Base-by-base conservation (phyloP, 345 rosid genomes). In the Clarkia xantiana region DNA sequence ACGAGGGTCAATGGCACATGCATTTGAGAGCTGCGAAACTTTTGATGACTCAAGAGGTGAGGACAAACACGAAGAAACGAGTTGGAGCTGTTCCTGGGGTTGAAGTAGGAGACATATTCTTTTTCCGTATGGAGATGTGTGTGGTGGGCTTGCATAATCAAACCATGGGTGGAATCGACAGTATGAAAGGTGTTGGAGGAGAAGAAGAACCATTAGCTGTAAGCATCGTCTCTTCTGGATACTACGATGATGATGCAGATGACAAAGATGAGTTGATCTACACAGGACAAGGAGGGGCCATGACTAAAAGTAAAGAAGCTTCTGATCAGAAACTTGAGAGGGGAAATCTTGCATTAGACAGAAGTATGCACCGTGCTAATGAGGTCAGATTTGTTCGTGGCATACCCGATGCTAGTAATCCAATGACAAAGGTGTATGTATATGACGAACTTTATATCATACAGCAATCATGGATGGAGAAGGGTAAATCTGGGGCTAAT, bases 301-400 rank as follows among this genome's bases (percentile, higher is more conserved):
- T 65, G 61, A 67, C 63, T 39, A 59, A 38, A 5, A 50, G 71
- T 49, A 63, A 66, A 58, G 60, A 57, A 60, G 63, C 54, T 3
- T 62, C 74, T 36, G 96, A 86, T 74, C 96, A 86, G 74, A 78
- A 86, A 64, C 94, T 86, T 50, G 96, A 72, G 63, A 78, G 81
- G 65, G 96, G 96, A 16, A 86, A 86, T 72, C 90, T 86, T 61
- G 96, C 96, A 40, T 56, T 86, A 59, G 96, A 83, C 61, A 86
- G 61, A 59, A 83, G 96, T 59, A 75, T 73, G 72, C 80, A 67
- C 52, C 78, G 84, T 2, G 79, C 73, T 14, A 83, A 67, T 57
- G 82, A 75, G 53, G 81, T 86, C 41, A 70, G 96, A 60, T 94
- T 86, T 23, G 67, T 80, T 51, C 72, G 94, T 36, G 96, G 90